Evolutionary conservation across 768 basidiomycete genomes (phyloP).

Genomic region (Rhodosporidiobolus sp.): DNA sequence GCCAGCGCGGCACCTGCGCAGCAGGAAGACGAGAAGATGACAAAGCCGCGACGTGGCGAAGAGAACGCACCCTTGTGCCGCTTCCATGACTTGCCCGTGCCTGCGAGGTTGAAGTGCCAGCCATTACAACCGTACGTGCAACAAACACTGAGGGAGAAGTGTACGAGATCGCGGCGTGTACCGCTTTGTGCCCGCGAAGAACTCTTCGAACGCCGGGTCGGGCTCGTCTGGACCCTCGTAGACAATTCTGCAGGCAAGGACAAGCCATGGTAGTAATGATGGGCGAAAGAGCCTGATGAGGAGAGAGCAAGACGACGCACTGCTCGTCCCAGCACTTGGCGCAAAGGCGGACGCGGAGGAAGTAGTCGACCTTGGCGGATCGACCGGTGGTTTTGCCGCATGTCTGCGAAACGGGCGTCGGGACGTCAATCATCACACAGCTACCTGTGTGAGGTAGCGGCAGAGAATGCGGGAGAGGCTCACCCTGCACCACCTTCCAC

Average conservation of each 20-base stretch:
- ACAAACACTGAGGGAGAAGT: not conserved
- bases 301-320: not conserved
- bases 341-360: conserved; percentile 10
- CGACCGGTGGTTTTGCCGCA: conserved; percentile 11
- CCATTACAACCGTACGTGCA: not conserved
- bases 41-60: too few species aligned
- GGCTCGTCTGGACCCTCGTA: conserved; percentile 34
- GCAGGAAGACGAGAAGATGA: not conserved
- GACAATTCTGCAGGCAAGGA: conserved; percentile 5
- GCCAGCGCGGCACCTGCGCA: too few species aligned
- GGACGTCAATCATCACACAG: too few species aligned
- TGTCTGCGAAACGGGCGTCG: too few species aligned
- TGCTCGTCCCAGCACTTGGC: conserved; percentile 20
- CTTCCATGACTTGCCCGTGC: conserved; percentile 14
- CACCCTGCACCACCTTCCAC: conserved; percentile 14
- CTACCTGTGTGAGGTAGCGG: too few species aligned
- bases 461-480: too few species aligned
- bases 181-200: conserved; percentile 20
- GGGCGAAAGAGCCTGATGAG: not conserved
- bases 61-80: not conserved
- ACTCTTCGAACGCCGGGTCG: conserved; percentile 28
- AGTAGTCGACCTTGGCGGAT: conserved; percentile 13
- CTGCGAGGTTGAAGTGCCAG: not conserved
- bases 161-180: conserved; percentile 24
- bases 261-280: not conserved